Evolutionary conservation across 176 grass and related monocot genomes (phyloP).

Genomic region (Avena sativa): DNA sequence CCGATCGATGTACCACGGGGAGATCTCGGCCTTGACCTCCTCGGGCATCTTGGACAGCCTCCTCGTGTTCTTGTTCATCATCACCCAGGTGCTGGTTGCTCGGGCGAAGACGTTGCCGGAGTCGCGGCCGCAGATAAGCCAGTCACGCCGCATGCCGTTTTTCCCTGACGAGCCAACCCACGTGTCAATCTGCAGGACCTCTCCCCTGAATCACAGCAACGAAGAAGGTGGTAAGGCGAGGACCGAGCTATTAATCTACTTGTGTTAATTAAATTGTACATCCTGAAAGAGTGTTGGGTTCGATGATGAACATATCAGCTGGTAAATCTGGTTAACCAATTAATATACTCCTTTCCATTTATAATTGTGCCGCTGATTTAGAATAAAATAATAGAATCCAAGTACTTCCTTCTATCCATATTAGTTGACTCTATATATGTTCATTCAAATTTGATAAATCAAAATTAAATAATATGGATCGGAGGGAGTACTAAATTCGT

Average conservation of each 20-base stretch:
- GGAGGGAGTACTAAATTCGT: too few relatives aligned
- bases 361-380: too few relatives aligned
- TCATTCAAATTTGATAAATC: too few relatives aligned
- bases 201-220: constrained; percentile 51
- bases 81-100: constrained; percentile 75
- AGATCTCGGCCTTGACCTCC: constrained; percentile 61
- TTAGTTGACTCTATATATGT: too few relatives aligned
- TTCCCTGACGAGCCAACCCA: constrained; percentile 76
- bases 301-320: not conserved
- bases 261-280: not conserved
- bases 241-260: not conserved
- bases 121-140: constrained; percentile 55
- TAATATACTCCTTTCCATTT: not conserved
- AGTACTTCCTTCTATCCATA: too few relatives aligned
- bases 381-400: too few relatives aligned
- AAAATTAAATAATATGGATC: too few relatives aligned
- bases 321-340: not conserved
- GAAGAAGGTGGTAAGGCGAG: not conserved
- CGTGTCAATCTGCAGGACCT: constrained; percentile 70
- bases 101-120: constrained; percentile 45
- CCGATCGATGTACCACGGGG: constrained; percentile 59
- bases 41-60: constrained; percentile 70
- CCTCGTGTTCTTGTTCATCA: constrained; percentile 69
- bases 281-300: not conserved
- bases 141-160: constrained; percentile 70